Evolutionary conservation across 2,329 filamentous ascomycete genomes (phyloP).

Genomic region (Monilinia fructicola): DNA sequence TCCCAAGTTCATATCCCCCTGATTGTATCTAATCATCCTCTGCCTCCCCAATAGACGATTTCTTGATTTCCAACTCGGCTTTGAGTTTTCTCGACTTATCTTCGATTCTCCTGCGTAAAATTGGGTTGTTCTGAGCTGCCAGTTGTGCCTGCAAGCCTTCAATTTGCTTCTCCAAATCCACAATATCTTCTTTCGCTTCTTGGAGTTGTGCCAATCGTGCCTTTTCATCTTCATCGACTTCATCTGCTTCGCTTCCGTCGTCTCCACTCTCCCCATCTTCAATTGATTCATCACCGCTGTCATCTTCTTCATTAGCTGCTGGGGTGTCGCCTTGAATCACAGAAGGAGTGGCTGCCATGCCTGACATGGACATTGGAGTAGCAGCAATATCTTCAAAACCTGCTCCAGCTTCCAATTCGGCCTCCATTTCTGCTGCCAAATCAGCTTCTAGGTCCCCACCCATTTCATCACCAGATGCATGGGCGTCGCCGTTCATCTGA

Average conservation of each 20-base stretch:
- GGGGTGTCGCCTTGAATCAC: conserved; percentile 36
- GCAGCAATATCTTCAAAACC: conserved; percentile 38
- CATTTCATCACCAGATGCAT: conserved; percentile 40
- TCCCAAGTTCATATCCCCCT: no score
- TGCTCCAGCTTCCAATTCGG: conserved; percentile 36
- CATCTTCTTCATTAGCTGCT: conserved; percentile 34
- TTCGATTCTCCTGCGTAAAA: conserved; percentile 51
- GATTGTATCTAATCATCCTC: conserved; percentile 32
- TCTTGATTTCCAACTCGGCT: conserved; percentile 55
- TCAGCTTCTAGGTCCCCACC: conserved; percentile 43
- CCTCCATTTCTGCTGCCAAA: conserved; percentile 33
- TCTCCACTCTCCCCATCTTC: conserved; percentile 48
- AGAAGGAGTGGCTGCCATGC: conserved; percentile 33
- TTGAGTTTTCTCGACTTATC: conserved; percentile 51
- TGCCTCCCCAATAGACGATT: conserved; percentile 43
- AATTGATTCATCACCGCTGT: conserved; percentile 46
- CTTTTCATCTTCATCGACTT: conserved; percentile 53
- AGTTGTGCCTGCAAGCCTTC: conserved; percentile 45
- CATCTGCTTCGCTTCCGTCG: conserved; percentile 44
- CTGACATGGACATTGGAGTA: conserved; percentile 38
- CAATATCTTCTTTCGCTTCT: conserved; percentile 53
- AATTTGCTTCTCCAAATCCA: conserved; percentile 53
- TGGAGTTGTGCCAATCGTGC: conserved; percentile 49
- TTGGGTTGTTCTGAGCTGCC: conserved; percentile 47
- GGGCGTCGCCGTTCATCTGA: conserved; percentile 29